A percentile compares a stretch with the other conserved stretches of the same genome.
Conservation (phyloP, 805 yeast species). For the Phaffomyces thermotolerans region DNA sequence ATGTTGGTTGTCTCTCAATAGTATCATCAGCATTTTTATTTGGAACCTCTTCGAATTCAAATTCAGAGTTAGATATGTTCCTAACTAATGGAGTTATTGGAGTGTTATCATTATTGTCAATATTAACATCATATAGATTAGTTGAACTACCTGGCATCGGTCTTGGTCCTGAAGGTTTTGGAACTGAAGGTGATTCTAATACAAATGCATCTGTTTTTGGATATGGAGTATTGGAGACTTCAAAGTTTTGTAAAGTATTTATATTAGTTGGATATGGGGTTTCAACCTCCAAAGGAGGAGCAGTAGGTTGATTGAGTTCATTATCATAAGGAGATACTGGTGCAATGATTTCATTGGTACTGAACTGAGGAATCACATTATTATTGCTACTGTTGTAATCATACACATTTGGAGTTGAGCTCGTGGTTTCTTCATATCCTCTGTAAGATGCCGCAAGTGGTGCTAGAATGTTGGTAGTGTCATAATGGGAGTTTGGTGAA, state of each 20-base stretch:
- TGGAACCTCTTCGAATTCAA: not conserved
- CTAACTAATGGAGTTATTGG: not conserved
- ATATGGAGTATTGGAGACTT: conserved; percentile 13
- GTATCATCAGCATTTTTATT: not conserved
- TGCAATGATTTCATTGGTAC: no score
- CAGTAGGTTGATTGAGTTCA: not conserved
- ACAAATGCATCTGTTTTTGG: conserved; percentile 6
- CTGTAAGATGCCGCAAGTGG: conserved; percentile 17
- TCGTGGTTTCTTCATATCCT: conserved; percentile 13
- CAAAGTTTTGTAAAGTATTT: not conserved
- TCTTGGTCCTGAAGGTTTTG: conserved; percentile 21
- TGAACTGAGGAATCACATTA: no score
- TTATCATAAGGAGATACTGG: no score
- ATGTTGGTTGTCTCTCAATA: conserved; percentile 19
- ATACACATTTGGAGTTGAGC: not conserved
- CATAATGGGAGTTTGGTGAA: conserved; percentile 4
- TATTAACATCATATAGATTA: not conserved
- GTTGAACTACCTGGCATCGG: conserved; percentile 21
- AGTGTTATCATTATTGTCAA: no score
- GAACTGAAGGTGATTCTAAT: conserved; percentile 1
- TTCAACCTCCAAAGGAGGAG: conserved; percentile 4
- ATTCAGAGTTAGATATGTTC: not conserved
- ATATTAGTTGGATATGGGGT: conserved; percentile 1
- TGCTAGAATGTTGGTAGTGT: conserved; percentile 13
- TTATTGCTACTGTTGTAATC: not conserved